Evolutionary conservation across 2,329 filamentous ascomycete species (phyloP).

Genomic region (Fusarium algeriense): DNA sequence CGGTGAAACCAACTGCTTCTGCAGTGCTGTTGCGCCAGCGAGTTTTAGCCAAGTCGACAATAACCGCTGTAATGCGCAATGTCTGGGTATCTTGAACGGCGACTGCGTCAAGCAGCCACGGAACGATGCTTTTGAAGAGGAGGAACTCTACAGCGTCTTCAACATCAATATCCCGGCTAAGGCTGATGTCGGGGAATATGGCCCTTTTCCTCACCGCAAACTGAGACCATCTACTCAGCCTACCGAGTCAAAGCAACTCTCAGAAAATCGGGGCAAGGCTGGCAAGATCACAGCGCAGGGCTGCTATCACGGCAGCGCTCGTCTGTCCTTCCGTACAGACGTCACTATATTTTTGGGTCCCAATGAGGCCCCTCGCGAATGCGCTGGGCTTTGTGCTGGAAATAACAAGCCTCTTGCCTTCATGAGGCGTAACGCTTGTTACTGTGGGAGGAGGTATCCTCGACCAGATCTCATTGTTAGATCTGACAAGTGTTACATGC

Average conservation of each 20-base stretch:
- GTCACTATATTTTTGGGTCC: fast-evolving
- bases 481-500: background rate
- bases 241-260: background rate
- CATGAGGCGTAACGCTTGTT: background rate
- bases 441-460: background rate
- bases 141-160: background rate
- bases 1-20: background rate
- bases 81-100: background rate
- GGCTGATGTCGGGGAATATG: background rate
- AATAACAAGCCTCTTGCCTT: background rate
- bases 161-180: background rate
- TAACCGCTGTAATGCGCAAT: background rate
- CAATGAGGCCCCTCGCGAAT: background rate
- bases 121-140: background rate
- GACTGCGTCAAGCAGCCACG: background rate
- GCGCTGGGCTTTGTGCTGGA: background rate
- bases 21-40: background rate
- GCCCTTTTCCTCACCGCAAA: background rate
- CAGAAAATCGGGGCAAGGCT: background rate
- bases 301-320: background rate
- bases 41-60: background rate
- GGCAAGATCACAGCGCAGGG: slow-evolving; percentile 3
- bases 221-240: background rate
- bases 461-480: fast-evolving
- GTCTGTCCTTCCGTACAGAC: background rate